Percentiles rank a stretch among this genome's conserved stretches.
phyloP scores from a whole-genome alignment of 1,284 basidiomycete species.

The Cystobasidium sp. region DNA sequence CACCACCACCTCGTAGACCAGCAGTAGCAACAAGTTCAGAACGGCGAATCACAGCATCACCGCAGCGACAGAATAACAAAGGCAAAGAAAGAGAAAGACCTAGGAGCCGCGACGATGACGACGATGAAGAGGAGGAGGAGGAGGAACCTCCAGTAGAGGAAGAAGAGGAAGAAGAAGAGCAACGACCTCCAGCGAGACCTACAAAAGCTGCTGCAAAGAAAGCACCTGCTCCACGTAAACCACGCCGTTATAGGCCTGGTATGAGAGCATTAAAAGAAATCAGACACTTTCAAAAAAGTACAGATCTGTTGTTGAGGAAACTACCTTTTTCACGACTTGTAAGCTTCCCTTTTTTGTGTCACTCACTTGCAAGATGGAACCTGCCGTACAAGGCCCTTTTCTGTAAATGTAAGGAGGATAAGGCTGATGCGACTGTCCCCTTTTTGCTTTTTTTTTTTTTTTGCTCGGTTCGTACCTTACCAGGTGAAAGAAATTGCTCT shows the following conservation, averaged over 20 bases:
- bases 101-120: background rate
- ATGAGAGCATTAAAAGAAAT: constrained; percentile 89
- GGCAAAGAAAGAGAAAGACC: constrained; percentile 30
- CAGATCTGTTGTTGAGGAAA: constrained; percentile 82
- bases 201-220: constrained; percentile 23
- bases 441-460: no score
- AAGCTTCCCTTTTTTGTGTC: constrained; percentile 53
- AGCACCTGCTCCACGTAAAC: constrained; percentile 56
- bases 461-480: no score
- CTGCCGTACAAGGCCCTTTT: no score
- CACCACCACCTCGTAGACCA: constrained; percentile 21
- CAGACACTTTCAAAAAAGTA: constrained; percentile 88
- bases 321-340: constrained; percentile 91
- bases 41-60: constrained; percentile 2
- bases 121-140: background rate
- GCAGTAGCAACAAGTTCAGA: background rate
- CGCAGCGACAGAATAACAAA: constrained; percentile 4
- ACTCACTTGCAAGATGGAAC: background rate
- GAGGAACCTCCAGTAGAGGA: background rate
- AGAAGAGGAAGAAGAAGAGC: background rate
- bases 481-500: constrained; percentile 90
- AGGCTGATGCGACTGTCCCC: no score
- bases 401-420: no score
- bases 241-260: constrained; percentile 75
- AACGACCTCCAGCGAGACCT: background rate